Percentiles rank a stretch among this genome's conserved stretches.
Conservation (phyloP, 805 yeast species). For the Starmerella riodocensis region DNA sequence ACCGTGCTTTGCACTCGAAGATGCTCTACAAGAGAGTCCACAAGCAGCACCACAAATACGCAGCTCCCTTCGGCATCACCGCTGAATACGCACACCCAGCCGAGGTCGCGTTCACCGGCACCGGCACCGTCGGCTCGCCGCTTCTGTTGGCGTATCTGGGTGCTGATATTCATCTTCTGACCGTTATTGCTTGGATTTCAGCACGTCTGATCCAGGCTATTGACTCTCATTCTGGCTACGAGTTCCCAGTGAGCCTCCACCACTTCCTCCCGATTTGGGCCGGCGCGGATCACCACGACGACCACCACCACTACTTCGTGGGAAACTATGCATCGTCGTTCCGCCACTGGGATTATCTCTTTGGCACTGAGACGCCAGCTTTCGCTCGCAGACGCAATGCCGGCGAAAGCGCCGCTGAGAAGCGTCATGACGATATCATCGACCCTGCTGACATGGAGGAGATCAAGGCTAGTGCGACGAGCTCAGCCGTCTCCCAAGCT, state of each 20-base stretch:
- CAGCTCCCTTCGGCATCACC: conserved; percentile 93
- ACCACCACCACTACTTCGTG: conserved; percentile 89
- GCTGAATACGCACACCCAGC: conserved; percentile 97
- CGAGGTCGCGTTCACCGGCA: conserved; percentile 80
- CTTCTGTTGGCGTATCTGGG: conserved; percentile 67
- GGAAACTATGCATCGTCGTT: conserved; percentile 92
- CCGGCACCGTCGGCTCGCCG: conserved; percentile 95
- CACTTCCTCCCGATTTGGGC: conserved; percentile 94
- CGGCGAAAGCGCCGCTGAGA: conserved; percentile 22
- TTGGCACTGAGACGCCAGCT: conserved; percentile 62
- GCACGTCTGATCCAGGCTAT: conserved; percentile 89
- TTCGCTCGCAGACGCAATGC: conserved; percentile 36
- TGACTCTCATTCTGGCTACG: conserved; percentile 96
- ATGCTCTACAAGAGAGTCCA: conserved; percentile 88
- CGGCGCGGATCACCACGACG: conserved; percentile 96
- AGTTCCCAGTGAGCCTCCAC: conserved; percentile 92
- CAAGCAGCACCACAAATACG: conserved; percentile 94
- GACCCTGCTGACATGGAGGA: conserved; percentile 22
- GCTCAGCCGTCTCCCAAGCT: conserved; percentile 2
- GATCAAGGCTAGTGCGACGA: conserved; percentile 11
- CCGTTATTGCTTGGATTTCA: conserved; percentile 80
- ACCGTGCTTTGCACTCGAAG: conserved; percentile 67
- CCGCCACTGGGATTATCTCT: conserved; percentile 86
- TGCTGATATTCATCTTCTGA: conserved; percentile 68
- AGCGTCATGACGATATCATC: conserved; percentile 21